A percentile compares a stretch with the other conserved stretches of the same genome.
phyloP scores from a whole-genome alignment of 352 stramenopile genomes.

The Phytophthora pluvialis region DNA sequence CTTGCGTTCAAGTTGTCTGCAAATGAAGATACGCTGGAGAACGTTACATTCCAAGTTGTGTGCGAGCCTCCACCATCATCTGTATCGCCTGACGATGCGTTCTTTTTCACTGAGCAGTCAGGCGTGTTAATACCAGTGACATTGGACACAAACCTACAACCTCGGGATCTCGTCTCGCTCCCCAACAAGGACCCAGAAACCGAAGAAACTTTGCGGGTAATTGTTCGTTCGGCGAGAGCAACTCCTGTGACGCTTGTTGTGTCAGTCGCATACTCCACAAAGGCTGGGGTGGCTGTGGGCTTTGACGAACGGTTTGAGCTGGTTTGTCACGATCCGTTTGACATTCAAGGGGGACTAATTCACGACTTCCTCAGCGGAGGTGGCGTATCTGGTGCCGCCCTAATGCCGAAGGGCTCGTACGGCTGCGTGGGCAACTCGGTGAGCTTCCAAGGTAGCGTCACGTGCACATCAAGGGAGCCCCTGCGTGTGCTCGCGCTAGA shows the following conservation, averaged over 20 bases:
- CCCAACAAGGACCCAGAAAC: slow-evolving; percentile 49
- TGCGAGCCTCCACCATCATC: slow-evolving; percentile 66
- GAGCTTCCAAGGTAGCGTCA: slow-evolving; percentile 60
- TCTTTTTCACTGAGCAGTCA: slow-evolving; percentile 64
- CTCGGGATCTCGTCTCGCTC: slow-evolving; percentile 49
- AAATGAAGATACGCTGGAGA: slow-evolving; percentile 74
- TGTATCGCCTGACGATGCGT: slow-evolving; percentile 41
- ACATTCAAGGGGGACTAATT: slow-evolving; percentile 56
- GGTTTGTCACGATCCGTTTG: slow-evolving; percentile 66
- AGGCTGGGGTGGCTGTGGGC: slow-evolving; percentile 63
- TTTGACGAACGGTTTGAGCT: slow-evolving; percentile 76
- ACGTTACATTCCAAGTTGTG: slow-evolving; percentile 54
- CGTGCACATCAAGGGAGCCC: slow-evolving; percentile 58
- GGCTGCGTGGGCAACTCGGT: slow-evolving; percentile 72
- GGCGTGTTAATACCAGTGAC: slow-evolving; percentile 50
- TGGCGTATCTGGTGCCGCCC: slow-evolving; percentile 28
- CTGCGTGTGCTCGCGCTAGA: slow-evolving; percentile 60
- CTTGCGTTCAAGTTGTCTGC: slow-evolving; percentile 64
- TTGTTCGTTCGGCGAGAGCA: slow-evolving; percentile 62
- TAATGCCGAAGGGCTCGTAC: slow-evolving; percentile 52
- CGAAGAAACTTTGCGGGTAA: slow-evolving; percentile 54
- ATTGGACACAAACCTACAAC: slow-evolving; percentile 58
- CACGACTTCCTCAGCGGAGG: slow-evolving; percentile 70
- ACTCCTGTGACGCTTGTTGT: slow-evolving; percentile 49
- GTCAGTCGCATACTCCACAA: slow-evolving; percentile 71